Evolutionary conservation across 129 eudicot genomes (phyloP), one percentile per base, ranked within the genome.

Genomic region (Lactuca sativa): DNA sequence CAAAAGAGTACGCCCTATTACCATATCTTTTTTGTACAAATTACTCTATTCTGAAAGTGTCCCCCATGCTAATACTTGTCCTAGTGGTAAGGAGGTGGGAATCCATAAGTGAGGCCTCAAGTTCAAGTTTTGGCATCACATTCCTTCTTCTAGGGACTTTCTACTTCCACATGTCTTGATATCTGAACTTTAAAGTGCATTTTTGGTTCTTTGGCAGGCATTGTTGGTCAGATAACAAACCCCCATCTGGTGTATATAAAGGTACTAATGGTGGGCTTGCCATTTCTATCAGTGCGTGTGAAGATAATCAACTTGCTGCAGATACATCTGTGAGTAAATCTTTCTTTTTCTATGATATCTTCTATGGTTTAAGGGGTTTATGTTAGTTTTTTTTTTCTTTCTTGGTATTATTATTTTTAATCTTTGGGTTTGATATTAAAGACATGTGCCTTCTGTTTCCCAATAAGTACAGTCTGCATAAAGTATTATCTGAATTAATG

Each of bases 201-300:
- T 48, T 61, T 71, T 59, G 64, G 69, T 62, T 88, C 32, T 48
- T 65, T 10, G 41, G 62, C 84, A 89, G 96, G 70, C 40, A 60
- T 9, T 13, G 59, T 30, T 89, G 93, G 96, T 62, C 56, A 17
- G 81, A 80, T 67, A 80, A 89, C 69, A 9, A 59, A 14, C 88
- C 93, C 38, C 90, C 90, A 4, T 86, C 90, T 4, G 84, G 90
- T 54, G 90, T 71, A 12, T 48, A 71, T 52, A 89, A 89, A 67
- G 92, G 88, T 30, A 86, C 92, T 25, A 79, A 63, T 11, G 96
- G 96, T 1, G 96, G 92, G 57, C 79, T 40, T 11, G 96, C 92
- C 61, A 83, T 89, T 53, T 77, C 84, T 61, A 70, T 86, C 59
- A 89, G 90, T 63, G 92, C 96, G 2, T 89, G 92, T 53, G 81